Evolutionary conservation across 2,329 filamentous ascomycete genomes (phyloP).

Genomic region (Aspergillus carbonarius): DNA sequence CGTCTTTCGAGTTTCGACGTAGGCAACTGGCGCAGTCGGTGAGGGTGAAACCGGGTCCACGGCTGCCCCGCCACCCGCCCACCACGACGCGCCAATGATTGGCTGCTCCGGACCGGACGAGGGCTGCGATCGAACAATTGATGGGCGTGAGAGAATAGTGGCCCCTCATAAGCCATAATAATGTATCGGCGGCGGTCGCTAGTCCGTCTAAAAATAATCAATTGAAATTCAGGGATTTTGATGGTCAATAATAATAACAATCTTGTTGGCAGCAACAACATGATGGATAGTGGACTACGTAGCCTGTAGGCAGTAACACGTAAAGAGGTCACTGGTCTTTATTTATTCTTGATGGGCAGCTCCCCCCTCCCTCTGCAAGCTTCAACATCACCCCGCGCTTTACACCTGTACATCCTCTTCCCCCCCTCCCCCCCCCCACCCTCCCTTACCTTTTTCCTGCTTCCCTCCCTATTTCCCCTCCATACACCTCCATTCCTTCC

Average conservation of each 20-base stretch:
- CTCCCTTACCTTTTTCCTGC: not conserved
- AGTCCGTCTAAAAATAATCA: slow-evolving; percentile 17
- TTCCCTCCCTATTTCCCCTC: slow-evolving; percentile 1
- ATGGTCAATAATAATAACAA: slow-evolving; percentile 15
- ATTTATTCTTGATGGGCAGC: slow-evolving; percentile 2
- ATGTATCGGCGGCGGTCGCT: not conserved
- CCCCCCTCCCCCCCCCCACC: slow-evolving; percentile 10
- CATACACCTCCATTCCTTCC: not conserved
- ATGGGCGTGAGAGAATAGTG: slow-evolving; percentile 6
- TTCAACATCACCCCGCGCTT: slow-evolving; percentile 29
- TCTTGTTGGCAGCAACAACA: not conserved
- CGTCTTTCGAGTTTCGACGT: no score
- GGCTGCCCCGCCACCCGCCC: slow-evolving; percentile 1
- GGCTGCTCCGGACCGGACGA: slow-evolving; percentile 11
- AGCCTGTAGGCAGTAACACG: not conserved
- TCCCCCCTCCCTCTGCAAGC: slow-evolving; percentile 10
- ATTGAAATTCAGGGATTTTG: slow-evolving; percentile 5
- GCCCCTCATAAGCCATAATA: slow-evolving; percentile 3
- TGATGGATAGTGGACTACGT: not conserved
- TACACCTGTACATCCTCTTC: slow-evolving; percentile 16
- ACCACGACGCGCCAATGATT: slow-evolving; percentile 10
- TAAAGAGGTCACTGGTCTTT: slow-evolving; percentile 1
- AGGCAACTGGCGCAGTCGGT: slow-evolving; percentile 5
- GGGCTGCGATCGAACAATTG: not conserved
- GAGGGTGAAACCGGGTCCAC: slow-evolving; percentile 23